Evolutionary conservation across 768 basidiomycete genomes (phyloP), one percentile per base, ranked within the genome.

Genomic region (Lactifluus echinatus): DNA sequence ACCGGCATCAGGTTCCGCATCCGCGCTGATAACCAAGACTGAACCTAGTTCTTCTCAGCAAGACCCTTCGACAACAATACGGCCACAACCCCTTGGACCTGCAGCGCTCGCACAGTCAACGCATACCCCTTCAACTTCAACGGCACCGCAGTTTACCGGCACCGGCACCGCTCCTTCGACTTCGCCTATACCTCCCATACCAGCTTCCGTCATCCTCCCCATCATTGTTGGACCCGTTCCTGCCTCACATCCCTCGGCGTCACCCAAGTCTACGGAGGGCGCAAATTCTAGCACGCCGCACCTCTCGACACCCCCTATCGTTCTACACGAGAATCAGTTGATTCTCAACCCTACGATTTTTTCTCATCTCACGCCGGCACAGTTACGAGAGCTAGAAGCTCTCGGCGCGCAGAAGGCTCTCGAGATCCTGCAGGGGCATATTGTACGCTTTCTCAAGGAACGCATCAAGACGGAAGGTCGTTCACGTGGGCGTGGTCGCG

Each of bases 261-360:
- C 76, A 67, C 36, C 79, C 70, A 34, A 71, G 67, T 59, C 79
- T 68, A 61, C 76, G 65, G 57, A 70, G 4, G 56, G 66, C 15
- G 56, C 70, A n/a, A 47, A 67, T 23, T 46, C 65, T 12, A 79
- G 55, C 78, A 81, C 51, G 76, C 67, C 58, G 55, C 69, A 23
- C 40, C 63, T 68, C 29, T 68, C 72, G 1, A 67, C 71, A 2
- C 77, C 76, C 28, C 83, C 83, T 31, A 91, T 96, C 74, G 81
- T 90, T 23, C 72, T 94, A 12, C 90, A 94, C 61, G 85, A 92
- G 62, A 85, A 89, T 52, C 85, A 80, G 29, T 79, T 96, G 21
- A 81, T 92, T 55, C 80, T 96, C 36, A 88, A 90, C 65, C 93
- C 93, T 2, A 77, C 79, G 21, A 85, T 95, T 33, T 96, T 96